Evolutionary conservation across 2,329 filamentous ascomycete species (phyloP).

Genomic region (Ophiostoma triangulosporum): DNA sequence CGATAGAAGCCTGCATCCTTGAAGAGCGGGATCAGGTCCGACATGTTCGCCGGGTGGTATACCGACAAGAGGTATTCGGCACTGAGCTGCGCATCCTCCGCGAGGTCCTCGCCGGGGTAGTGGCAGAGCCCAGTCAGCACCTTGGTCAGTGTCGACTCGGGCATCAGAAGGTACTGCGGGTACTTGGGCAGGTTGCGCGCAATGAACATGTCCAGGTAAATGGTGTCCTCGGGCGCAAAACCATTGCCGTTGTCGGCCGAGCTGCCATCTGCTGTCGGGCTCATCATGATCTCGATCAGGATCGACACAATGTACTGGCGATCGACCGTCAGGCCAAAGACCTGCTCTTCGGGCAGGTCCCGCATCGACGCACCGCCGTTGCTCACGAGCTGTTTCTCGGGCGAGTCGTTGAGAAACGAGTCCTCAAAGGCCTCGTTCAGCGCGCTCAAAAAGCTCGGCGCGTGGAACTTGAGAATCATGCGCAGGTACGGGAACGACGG

Average conservation of each 20-base stretch:
- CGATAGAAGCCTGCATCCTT: conserved; percentile 73
- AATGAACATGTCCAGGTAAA: conserved; percentile 98
- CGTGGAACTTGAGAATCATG: conserved; percentile 75
- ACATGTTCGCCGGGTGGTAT: conserved; percentile 77
- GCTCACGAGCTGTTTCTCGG: conserved; percentile 40
- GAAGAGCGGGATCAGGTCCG: conserved; percentile 62
- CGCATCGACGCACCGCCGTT: conserved; percentile 29
- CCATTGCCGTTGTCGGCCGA: conserved; percentile 28
- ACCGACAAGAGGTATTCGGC: conserved; percentile 88
- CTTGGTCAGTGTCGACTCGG: conserved; percentile 70
- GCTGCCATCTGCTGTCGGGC: conserved; percentile 31
- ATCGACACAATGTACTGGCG: conserved; percentile 89
- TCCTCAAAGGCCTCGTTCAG: conserved; percentile 97
- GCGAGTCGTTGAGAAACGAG: conserved; percentile 72
- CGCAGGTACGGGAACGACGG: conserved; percentile 76
- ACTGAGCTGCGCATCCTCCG: conserved; percentile 92
- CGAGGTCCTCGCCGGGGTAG: conserved; percentile 66
- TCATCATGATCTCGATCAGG: conserved; percentile 73
- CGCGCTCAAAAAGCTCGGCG: conserved; percentile 84
- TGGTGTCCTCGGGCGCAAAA: conserved; percentile 68
- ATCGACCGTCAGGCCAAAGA: conserved; percentile 61
- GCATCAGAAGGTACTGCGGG: conserved; percentile 83
- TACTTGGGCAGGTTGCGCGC: conserved; percentile 93
- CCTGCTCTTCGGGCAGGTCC: conserved; percentile 49
- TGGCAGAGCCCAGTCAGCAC: conserved; percentile 73